Conservation (phyloP, 805 yeast genomes). For the Yamadazyma phyllophila region DNA sequence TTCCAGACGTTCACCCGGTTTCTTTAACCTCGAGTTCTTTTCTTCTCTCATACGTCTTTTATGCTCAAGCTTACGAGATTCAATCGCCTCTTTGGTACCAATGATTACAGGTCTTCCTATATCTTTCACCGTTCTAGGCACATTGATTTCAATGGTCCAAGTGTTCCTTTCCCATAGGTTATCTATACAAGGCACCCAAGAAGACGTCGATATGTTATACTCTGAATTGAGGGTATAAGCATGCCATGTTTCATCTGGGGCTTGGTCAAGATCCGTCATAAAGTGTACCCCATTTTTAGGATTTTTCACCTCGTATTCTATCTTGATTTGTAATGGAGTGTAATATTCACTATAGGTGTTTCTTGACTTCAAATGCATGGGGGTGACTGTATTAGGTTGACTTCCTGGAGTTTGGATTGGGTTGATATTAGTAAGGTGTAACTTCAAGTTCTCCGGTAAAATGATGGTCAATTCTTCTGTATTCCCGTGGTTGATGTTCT, state of each 20-base stretch:
- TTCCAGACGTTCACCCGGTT: background rate
- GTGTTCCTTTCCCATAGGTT: slow-evolving; percentile 83
- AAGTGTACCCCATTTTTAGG: slow-evolving; percentile 77
- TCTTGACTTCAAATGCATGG: slow-evolving; percentile 33
- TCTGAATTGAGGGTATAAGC: slow-evolving; percentile 83
- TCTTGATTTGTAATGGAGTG: slow-evolving; percentile 70
- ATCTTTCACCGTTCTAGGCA: slow-evolving; percentile 77
- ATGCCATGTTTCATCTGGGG: slow-evolving; percentile 60
- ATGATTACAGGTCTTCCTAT: slow-evolving; percentile 50
- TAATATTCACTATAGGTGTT: slow-evolving; percentile 41
- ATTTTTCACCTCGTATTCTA: slow-evolving; percentile 62
- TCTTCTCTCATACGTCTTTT: slow-evolving; percentile 13
- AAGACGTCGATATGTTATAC: slow-evolving; percentile 75
- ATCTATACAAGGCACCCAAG: slow-evolving; percentile 98
- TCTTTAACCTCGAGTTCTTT: slow-evolving; percentile 14
- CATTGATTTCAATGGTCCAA: slow-evolving; percentile 87
- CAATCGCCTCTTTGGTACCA: slow-evolving; percentile 29
- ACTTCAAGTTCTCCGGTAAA: slow-evolving; percentile 64
- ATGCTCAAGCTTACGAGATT: slow-evolving; percentile 11
- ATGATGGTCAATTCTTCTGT: slow-evolving; percentile 65
- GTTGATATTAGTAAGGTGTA: slow-evolving; percentile 41
- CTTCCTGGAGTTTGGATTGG: slow-evolving; percentile 29
- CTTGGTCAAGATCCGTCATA: slow-evolving; percentile 39
- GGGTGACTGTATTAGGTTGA: slow-evolving; percentile 31
- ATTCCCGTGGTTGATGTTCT: slow-evolving; percentile 24